Percentiles rank a stretch among this genome's conserved stretches.
These are phyloP conservation scores for Tritrichomonas foetus DNA, from an alignment of 208 protist genomes.

Conservation along the genomic window DNA sequence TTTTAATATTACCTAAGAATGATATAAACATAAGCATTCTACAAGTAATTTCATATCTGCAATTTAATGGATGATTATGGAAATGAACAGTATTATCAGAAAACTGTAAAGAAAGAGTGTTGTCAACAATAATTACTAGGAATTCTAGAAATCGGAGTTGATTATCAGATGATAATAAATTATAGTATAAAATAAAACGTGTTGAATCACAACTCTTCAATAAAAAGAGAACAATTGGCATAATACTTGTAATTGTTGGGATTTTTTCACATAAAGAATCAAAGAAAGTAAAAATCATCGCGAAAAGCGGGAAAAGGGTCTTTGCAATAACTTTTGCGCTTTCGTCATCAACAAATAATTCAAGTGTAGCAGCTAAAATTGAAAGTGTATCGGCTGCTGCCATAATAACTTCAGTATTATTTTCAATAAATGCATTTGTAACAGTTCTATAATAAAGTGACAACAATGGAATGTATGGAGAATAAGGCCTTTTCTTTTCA, in stretches of 20 bases:
- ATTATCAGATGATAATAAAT: background rate
- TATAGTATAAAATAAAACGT: background rate
- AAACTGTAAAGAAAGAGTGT: too few relatives aligned
- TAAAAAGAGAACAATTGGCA: background rate
- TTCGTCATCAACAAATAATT: background rate
- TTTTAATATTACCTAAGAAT: background rate
- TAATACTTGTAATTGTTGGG: background rate
- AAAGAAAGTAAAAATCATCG: constrained; percentile 5
- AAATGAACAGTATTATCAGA: background rate
- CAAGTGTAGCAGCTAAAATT: background rate
- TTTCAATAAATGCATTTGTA: background rate
- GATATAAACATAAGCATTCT: background rate
- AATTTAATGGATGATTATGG: background rate
- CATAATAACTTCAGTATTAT: background rate
- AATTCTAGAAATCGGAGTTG: background rate
- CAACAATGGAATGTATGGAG: background rate
- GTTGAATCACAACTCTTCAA: background rate
- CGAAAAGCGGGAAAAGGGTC: background rate
- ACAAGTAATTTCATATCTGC: background rate
- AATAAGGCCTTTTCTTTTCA: background rate
- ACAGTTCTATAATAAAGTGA: background rate
- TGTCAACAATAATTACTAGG: background rate
- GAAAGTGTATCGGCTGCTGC: background rate
- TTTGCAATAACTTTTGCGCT: background rate
- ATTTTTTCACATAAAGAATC: background rate